Percentiles rank a stretch among this genome's conserved stretches.
These are phyloP conservation scores for Lichtheimia ramosa DNA, from an alignment of 371 early-diverging fungal species.

Conservation along the genomic window DNA sequence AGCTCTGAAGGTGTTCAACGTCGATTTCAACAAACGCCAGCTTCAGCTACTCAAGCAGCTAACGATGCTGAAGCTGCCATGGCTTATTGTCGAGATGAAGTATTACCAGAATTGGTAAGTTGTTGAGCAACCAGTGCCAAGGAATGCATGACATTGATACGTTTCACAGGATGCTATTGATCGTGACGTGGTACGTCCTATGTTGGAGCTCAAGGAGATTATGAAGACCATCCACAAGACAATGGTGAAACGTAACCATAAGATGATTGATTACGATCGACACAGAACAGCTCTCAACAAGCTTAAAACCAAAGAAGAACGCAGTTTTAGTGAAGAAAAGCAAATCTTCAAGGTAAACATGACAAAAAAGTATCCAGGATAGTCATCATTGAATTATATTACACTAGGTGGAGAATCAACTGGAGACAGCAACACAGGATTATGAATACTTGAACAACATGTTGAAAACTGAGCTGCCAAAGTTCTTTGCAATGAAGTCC, in stretches of 20 bases:
- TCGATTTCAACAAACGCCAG: conserved; percentile 53
- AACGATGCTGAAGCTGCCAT: conserved; percentile 65
- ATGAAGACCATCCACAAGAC: conserved; percentile 70
- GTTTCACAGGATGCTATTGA: conserved; percentile 65
- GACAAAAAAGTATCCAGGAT: not conserved
- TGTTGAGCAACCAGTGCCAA: not conserved
- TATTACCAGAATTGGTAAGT: conserved; percentile 69
- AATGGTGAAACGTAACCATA: conserved; percentile 80
- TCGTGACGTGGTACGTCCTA: conserved; percentile 68
- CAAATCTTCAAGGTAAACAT: conserved; percentile 54
- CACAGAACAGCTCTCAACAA: conserved; percentile 68
- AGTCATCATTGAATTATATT: not conserved
- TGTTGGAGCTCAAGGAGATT: conserved; percentile 62
- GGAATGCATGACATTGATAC: not conserved
- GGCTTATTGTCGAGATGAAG: conserved; percentile 59
- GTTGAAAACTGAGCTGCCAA: conserved; percentile 69
- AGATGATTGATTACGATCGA: conserved; percentile 84
- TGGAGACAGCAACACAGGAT: conserved; percentile 76
- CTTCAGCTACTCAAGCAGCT: conserved; percentile 60
- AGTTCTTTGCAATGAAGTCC: conserved; percentile 55
- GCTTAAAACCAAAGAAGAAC: conserved; percentile 64
- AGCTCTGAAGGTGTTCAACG: conserved; percentile 34
- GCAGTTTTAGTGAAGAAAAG: conserved; percentile 73
- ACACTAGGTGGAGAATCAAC: conserved; percentile 50
- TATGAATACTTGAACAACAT: conserved; percentile 71